phyloP scores from a whole-genome alignment of 495 filamentous ascomycete genomes.

The Parathielavia hyrcaniae region DNA sequence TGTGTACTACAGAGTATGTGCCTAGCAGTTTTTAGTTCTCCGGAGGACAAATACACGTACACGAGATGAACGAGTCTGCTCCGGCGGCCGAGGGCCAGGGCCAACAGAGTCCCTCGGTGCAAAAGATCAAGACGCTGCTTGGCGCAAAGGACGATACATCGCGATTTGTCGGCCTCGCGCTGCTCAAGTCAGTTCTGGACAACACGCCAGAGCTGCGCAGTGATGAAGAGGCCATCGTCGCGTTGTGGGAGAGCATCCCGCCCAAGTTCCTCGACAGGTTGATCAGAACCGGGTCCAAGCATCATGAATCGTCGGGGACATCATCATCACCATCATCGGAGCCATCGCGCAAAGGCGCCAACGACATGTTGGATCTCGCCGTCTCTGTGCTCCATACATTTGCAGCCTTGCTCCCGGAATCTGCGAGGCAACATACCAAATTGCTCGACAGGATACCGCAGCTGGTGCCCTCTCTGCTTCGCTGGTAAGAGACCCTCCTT shows the following conservation, averaged over 20 bases:
- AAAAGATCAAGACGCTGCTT: conserved; percentile 45
- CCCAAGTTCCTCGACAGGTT: conserved; percentile 56
- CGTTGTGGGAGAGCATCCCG: conserved; percentile 51
- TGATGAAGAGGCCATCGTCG: conserved; percentile 32
- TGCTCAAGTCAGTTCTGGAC: conserved; percentile 55
- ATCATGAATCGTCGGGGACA: conserved; percentile 17
- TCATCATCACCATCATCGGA: conserved; percentile 13
- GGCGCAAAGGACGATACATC: conserved; percentile 55
- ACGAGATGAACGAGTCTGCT: conserved; percentile 15
- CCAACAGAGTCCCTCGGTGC: conserved; percentile 22
- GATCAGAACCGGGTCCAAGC: conserved; percentile 43
- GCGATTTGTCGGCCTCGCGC: conserved; percentile 59
- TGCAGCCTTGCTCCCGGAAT: conserved; percentile 44
- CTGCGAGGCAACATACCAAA: conserved; percentile 36
- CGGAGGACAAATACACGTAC: background rate
- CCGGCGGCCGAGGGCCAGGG: background rate
- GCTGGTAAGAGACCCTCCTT: conserved; percentile 41
- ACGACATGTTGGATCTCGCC: conserved; percentile 56
- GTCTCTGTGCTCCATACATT: conserved; percentile 57
- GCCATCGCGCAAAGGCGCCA: conserved; percentile 24
- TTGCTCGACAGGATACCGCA: conserved; percentile 46
- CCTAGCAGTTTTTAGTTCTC: background rate
- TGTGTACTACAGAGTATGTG: background rate
- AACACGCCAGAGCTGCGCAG: conserved; percentile 42
- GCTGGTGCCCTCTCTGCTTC: conserved; percentile 44